Conservation (phyloP, 805 yeast genomes). For the Candida tammaniensis region DNA sequence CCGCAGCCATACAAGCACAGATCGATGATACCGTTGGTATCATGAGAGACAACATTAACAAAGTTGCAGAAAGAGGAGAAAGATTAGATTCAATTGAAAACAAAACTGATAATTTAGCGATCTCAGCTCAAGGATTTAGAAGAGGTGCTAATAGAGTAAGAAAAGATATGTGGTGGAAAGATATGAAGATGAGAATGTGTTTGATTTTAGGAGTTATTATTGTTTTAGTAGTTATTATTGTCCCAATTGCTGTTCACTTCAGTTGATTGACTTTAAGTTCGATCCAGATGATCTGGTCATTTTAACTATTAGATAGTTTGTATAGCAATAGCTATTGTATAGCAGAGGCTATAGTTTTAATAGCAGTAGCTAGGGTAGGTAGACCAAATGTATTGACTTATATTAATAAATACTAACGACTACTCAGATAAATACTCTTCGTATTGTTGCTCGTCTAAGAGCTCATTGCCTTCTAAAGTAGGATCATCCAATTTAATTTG, state of each 20-base stretch:
- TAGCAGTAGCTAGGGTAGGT: too few relatives aligned
- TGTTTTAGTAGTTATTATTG: slow-evolving; percentile 81
- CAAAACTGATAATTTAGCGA: slow-evolving; percentile 89
- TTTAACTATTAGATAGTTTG: too few relatives aligned
- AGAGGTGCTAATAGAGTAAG: slow-evolving; percentile 96
- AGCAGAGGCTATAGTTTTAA: too few relatives aligned
- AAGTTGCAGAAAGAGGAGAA: slow-evolving; percentile 93
- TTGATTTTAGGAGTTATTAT: slow-evolving; percentile 73
- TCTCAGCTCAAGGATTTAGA: slow-evolving; percentile 90
- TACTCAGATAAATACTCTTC: slow-evolving; percentile 47
- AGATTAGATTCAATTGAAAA: slow-evolving; percentile 88
- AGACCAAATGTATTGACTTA: too few relatives aligned
- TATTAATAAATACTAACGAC: too few relatives aligned
- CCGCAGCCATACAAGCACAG: slow-evolving; percentile 86
- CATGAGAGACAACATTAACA: slow-evolving; percentile 95
- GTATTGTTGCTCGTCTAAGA: slow-evolving; percentile 56
- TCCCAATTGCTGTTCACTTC: slow-evolving; percentile 91
- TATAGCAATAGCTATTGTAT: too few relatives aligned
- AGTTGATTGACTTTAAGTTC: too few relatives aligned
- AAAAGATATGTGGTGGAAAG: slow-evolving; percentile 99
- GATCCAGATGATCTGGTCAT: too few relatives aligned
- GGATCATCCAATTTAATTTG: slow-evolving; percentile 58
- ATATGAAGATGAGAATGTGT: slow-evolving; percentile 93
- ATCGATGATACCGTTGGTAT: slow-evolving; percentile 95
- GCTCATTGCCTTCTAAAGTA: slow-evolving; percentile 37